Evolutionary conservation across 805 yeast species (phyloP).

Genomic region (Grigorovia jiainica): DNA sequence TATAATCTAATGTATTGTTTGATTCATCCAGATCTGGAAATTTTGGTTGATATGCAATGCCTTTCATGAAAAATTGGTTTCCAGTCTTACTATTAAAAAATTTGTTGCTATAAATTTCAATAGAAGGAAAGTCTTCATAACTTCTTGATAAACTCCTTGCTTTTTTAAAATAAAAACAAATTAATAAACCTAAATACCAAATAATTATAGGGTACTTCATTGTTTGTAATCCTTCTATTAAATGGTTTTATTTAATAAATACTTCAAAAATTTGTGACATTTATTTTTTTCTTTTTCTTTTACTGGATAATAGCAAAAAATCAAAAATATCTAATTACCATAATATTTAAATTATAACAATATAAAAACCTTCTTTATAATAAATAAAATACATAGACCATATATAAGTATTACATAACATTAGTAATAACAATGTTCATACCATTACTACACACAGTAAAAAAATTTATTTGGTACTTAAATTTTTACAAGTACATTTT

Average conservation of each 20-base stretch:
- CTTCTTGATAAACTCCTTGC: neutral
- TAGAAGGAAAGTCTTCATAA: slow-evolving; percentile 21
- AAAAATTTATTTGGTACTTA: too few relatives aligned
- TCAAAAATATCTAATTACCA: too few relatives aligned
- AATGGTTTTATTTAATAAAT: too few relatives aligned
- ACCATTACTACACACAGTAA: neutral
- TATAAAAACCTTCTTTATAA: slow-evolving; percentile 6
- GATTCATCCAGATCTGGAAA: slow-evolving; percentile 30
- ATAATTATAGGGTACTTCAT: too few relatives aligned
- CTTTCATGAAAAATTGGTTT: slow-evolving; percentile 77
- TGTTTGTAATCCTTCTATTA: too few relatives aligned
- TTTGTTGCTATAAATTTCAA: slow-evolving; percentile 62
- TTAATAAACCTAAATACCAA: too few relatives aligned
- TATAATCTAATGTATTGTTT: slow-evolving; percentile 7
- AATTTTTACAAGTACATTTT: too few relatives aligned
- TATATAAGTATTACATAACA: slow-evolving; percentile 5
- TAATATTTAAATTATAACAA: neutral
- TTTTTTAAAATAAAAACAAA: too few relatives aligned
- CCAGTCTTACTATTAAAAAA: slow-evolving; percentile 67
- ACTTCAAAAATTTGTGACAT: too few relatives aligned
- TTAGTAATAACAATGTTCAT: neutral
- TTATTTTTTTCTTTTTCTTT: neutral
- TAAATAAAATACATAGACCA: slow-evolving; percentile 18
- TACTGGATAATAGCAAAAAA: neutral
- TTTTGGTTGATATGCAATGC: slow-evolving; percentile 79